Percentiles rank a stretch among this genome's conserved stretches.
Evolutionary conservation across 805 yeast species (phyloP).

Genomic region (Candida michaelii): DNA sequence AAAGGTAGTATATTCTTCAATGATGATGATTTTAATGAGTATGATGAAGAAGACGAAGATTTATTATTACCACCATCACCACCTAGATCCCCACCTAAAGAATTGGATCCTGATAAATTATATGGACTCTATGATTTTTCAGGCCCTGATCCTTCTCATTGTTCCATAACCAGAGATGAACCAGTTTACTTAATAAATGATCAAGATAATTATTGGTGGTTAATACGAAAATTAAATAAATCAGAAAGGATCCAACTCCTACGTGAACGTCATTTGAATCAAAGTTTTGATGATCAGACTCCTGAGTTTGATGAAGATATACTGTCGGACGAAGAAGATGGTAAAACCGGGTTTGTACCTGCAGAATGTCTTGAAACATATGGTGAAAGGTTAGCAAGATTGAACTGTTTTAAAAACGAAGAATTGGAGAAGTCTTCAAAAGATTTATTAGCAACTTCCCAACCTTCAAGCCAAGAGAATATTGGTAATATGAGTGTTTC

Average conservation of each 20-base stretch:
- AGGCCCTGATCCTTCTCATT: slow-evolving; percentile 93
- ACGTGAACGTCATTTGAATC: slow-evolving; percentile 10
- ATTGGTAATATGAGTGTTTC: slow-evolving; percentile 6
- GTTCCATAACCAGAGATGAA: slow-evolving; percentile 75
- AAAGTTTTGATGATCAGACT: slow-evolving; percentile 11
- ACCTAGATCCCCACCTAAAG: slow-evolving; percentile 78
- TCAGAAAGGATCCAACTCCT: slow-evolving; percentile 29
- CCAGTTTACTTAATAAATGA: slow-evolving; percentile 82
- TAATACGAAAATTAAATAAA: slow-evolving; percentile 53
- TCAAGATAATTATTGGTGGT: slow-evolving; percentile 96
- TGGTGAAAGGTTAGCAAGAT: slow-evolving; percentile 84
- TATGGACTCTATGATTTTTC: slow-evolving; percentile 85
- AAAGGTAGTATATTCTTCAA: slow-evolving; percentile 13
- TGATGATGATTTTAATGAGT: slow-evolving; percentile 27
- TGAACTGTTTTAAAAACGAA: slow-evolving; percentile 91
- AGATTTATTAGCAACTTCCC: slow-evolving; percentile 12
- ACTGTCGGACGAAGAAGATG: slow-evolving; percentile 47
- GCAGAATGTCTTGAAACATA: slow-evolving; percentile 94
- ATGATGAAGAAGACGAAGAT: slow-evolving; percentile 43
- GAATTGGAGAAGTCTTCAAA: slow-evolving; percentile 47
- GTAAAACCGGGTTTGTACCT: slow-evolving; percentile 90
- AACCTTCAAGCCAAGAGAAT: slow-evolving; percentile 13
- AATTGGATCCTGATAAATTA: slow-evolving; percentile 75
- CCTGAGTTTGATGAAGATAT: slow-evolving; percentile 19
- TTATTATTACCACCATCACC: slow-evolving; percentile 56